These are phyloP conservation scores for Penicillium macrosclerotiorum DNA, from an alignment of 495 filamentous ascomycete genomes.

Conservation along the genomic window DNA sequence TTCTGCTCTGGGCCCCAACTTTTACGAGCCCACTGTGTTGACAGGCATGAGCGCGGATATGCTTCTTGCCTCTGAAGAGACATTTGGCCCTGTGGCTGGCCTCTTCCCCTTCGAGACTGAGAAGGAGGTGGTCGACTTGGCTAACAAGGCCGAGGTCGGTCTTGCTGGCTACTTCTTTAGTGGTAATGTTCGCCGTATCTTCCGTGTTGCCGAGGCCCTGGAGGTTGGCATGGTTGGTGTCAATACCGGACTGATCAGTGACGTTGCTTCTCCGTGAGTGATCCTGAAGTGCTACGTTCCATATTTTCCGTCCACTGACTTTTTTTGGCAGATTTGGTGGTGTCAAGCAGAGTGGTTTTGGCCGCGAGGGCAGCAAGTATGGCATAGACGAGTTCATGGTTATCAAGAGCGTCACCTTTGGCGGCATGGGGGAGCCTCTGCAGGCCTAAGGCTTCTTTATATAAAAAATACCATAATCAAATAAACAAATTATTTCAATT, in stretches of 20 bases:
- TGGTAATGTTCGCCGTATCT: conserved; percentile 66
- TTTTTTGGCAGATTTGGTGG: conserved; percentile 70
- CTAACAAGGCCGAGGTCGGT: conserved; percentile 74
- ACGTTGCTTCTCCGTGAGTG: conserved; percentile 67
- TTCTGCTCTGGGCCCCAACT: conserved; percentile 66
- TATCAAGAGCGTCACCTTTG: conserved; percentile 85
- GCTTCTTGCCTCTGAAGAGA: conserved; percentile 76
- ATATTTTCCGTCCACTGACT: conserved; percentile 18
- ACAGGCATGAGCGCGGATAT: conserved; percentile 79
- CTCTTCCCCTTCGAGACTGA: conserved; percentile 82
- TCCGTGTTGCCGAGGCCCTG: conserved; percentile 77
- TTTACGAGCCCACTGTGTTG: conserved; percentile 80
- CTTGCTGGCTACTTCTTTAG: conserved; percentile 87
- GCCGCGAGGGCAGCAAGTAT: conserved; percentile 86
- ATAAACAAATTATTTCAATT: too few relatives aligned
- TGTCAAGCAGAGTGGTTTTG: conserved; percentile 91
- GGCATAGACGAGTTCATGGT: conserved; percentile 86
- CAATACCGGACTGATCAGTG: conserved; percentile 80
- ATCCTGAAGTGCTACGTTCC: background rate
- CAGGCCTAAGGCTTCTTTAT: conserved; percentile 32
- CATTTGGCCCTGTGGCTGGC: conserved; percentile 82
- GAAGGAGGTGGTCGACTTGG: conserved; percentile 77
- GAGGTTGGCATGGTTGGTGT: conserved; percentile 91
- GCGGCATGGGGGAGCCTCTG: conserved; percentile 64
- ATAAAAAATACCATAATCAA: too few relatives aligned